phyloP scores from a whole-genome alignment of 2,329 filamentous ascomycete species.

The Phialocephala sp. region DNA sequence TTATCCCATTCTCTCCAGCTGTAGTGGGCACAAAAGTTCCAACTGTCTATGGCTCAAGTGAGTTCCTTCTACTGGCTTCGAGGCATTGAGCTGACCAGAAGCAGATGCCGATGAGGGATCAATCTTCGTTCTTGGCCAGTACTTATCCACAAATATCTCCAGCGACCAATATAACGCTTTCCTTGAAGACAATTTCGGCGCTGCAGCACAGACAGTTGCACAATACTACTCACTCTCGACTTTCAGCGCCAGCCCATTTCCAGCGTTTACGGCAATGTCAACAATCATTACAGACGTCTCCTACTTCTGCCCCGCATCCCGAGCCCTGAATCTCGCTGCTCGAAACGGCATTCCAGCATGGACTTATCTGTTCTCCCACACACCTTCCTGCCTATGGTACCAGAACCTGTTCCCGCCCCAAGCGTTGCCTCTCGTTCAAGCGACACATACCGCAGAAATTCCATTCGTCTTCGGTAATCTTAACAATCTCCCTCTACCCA shows the following conservation, averaged over 20 bases:
- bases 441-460: slow-evolving; percentile 17
- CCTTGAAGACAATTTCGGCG: slow-evolving; percentile 38
- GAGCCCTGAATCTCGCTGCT: slow-evolving; percentile 9
- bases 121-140: slow-evolving; percentile 8
- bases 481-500: neutral
- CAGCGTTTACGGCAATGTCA: slow-evolving; percentile 11
- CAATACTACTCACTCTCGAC: slow-evolving; percentile 33
- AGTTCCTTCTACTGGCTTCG: neutral
- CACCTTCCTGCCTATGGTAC: slow-evolving; percentile 12
- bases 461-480: slow-evolving; percentile 16
- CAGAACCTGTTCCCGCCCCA: neutral
- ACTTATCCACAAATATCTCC: neutral
- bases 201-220: slow-evolving; percentile 35
- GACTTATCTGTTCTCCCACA: slow-evolving; percentile 14
- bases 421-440: neutral
- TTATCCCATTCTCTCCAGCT: slow-evolving; percentile 38
- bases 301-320: slow-evolving; percentile 14
- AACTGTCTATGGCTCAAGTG: slow-evolving; percentile 28
- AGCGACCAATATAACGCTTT: slow-evolving; percentile 38
- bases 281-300: slow-evolving; percentile 16
- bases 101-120: slow-evolving; percentile 14
- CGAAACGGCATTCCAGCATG: slow-evolving; percentile 7
- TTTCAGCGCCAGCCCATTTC: neutral
- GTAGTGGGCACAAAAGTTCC: slow-evolving; percentile 39
- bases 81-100: slow-evolving; percentile 29